Evolutionary conservation across 345 rosid species (phyloP), one percentile per base, ranked within the genome.

Genomic region (Toxicodendron radicans): DNA sequence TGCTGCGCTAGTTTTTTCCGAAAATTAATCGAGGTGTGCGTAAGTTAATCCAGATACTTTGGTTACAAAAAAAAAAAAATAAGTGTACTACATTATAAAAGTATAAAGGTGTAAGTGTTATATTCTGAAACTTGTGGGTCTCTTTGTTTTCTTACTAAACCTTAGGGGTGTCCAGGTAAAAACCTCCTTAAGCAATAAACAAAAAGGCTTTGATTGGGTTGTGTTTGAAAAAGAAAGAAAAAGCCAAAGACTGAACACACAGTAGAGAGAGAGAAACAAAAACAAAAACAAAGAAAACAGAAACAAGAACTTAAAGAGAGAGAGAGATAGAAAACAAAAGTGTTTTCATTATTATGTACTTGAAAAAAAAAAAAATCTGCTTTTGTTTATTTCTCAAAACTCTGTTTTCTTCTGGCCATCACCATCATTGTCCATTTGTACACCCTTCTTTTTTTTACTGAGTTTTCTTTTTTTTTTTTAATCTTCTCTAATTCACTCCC

Each of bases 341-440:
- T 12, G 73, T 0, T 7, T 57, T 38, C 43, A 38, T 63, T 61
- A 7, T 35, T 58, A 27, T 58, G 83, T 57, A 54, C 27, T 27
- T 4, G 2, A 67, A 74, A 53, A 49, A 56, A 61, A 20, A 38
- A 51, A 51, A 51, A 51, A 51, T 16, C n/a, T 51, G 18, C 12
- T 7, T 27, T 72, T 56, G 73, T 27, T 27, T 27, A 53, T 58
- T 64, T 77, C 46, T n/a, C 52, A 38, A 12, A n/a, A 52, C 2
- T 80, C 73, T 43, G 70, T 61, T 66, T 71, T 66, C 18, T 52
- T 76, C 75, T 78, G 77, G 35, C 80, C 63, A 79, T 84, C 87
- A 61, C 84, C 77, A 80, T 84, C 85, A 78, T 82, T 78, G 83
- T 73, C 75, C 71, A 70, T 75, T 78, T 63, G 64, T 62, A 71